These are phyloP conservation scores for Hamigera avellanea DNA, from an alignment of 495 filamentous ascomycete species.

Conservation along the genomic window DNA sequence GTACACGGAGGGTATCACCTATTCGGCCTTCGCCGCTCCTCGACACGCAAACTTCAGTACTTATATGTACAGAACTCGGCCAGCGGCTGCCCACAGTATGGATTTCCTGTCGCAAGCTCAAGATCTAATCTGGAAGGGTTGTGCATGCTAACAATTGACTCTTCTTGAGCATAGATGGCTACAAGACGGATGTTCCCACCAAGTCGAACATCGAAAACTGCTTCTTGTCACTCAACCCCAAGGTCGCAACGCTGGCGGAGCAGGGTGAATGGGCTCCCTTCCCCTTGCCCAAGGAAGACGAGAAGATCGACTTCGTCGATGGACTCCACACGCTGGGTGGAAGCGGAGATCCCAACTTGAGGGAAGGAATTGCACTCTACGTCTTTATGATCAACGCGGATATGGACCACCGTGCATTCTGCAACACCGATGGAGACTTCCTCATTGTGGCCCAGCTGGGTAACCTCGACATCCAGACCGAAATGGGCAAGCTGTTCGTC, in stretches of 20 bases:
- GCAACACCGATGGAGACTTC: conserved; percentile 31
- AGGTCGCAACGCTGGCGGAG: conserved; percentile 21
- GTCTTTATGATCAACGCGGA: conserved; percentile 25
- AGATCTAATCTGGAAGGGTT: neutral
- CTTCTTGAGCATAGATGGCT: conserved; percentile 16
- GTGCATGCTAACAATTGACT: neutral
- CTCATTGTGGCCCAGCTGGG: conserved; percentile 29
- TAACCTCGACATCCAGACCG: conserved; percentile 30
- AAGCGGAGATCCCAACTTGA: conserved; percentile 25
- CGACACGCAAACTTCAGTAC: conserved; percentile 27
- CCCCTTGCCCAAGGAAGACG: conserved; percentile 19
- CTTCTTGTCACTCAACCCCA: conserved; percentile 28
- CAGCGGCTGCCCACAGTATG: conserved; percentile 29
- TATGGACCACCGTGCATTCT: conserved; percentile 26
- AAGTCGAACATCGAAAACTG: conserved; percentile 30
- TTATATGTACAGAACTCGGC: conserved; percentile 30
- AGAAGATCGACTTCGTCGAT: conserved; percentile 28
- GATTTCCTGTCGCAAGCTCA: neutral
- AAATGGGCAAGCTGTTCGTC: conserved; percentile 29
- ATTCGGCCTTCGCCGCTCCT: conserved; percentile 37
- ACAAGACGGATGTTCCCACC: conserved; percentile 17
- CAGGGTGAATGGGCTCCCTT: conserved; percentile 33
- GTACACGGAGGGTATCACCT: conserved; percentile 51
- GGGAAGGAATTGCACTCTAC: conserved; percentile 22
- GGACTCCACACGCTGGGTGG: conserved; percentile 29